Evolutionary conservation across 306 rosid genomes (phyloP), one percentile per base, ranked within the genome.

Genomic region (Malus sylvestris): DNA sequence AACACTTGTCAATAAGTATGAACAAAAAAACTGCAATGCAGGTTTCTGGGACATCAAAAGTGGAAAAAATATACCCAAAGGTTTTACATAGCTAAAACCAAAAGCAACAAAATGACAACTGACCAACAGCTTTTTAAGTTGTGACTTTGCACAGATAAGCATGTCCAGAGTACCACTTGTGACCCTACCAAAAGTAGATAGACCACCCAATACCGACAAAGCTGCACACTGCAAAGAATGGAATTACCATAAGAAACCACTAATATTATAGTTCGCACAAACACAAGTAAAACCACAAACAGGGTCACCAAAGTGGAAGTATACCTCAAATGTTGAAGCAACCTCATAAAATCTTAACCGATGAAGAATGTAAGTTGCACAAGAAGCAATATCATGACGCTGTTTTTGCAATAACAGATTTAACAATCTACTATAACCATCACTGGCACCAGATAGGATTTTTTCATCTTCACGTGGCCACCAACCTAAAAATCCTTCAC

Each of bases 401-500:
- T 97, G 97, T 77, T 88, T 93, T 77, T 88, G 86, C 84, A 95
- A 83, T 82, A 95, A 78, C 86, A 95, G 83, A 83, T 87, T 91
- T 87, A 95, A 77, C 83, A 95, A 83, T 69, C 84, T 84, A 76
- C 87, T 88, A 79, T 92, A 95, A 81, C 97, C 96, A 78, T 95
- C 93, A 76, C 99, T 92, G 66, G 59, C 55, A 74, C 97, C 86
- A 78, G 92, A 78, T 40, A 90, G 92, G 44, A 92, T 80, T 73
- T 78, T 89, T 82, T 88, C 96, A 74, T 89, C 97, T 78, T 92
- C 98, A 69, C 91, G 93, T 67, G 97, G 97, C 97, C 97, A 92
- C 99, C 98, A 92, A 78, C 99, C 98, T 83, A 95, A 85, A 83
- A 92, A 91, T 46, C 93, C 93, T 85, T 92, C 99, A 75, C 99